phyloP scores from a whole-genome alignment of 495 filamentous ascomycete species.

The Cryomyces minteri region DNA sequence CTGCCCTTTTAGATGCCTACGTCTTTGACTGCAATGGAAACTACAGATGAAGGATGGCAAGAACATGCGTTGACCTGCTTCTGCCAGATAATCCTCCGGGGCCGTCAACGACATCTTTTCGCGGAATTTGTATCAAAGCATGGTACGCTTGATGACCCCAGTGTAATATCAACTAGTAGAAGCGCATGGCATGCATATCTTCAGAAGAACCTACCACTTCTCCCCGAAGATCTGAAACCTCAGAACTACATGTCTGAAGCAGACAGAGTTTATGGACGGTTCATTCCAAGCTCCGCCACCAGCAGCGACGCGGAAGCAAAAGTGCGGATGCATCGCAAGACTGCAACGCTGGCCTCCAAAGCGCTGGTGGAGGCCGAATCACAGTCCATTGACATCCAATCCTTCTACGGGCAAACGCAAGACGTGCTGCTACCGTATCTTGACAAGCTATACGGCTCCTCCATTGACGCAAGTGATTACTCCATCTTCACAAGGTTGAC shows the following conservation, averaged over 20 bases:
- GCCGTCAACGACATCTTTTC: constrained; percentile 59
- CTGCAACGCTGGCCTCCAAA: constrained; percentile 26
- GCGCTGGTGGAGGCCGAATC: constrained; percentile 9
- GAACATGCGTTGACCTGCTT: too few relatives aligned
- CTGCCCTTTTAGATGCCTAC: neutral
- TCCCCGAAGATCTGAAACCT: constrained; percentile 14
- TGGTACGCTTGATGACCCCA: constrained; percentile 25
- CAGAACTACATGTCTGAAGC: constrained; percentile 6
- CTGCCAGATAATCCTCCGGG: constrained; percentile 62
- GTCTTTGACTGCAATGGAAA: too few relatives aligned
- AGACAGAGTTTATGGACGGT: constrained; percentile 37
- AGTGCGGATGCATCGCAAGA: constrained; percentile 84
- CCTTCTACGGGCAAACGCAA: constrained; percentile 34
- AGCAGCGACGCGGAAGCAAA: constrained; percentile 60
- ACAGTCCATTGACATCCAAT: constrained; percentile 18
- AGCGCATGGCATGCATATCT: constrained; percentile 57
- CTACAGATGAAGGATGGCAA: too few relatives aligned
- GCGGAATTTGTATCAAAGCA: constrained; percentile 29
- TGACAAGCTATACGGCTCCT: constrained; percentile 55
- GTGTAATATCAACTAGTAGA: constrained; percentile 31
- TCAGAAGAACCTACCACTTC: constrained; percentile 52
- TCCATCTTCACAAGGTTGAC: constrained; percentile 66
- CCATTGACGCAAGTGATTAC: constrained; percentile 58
- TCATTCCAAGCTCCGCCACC: constrained; percentile 29
- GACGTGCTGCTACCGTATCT: constrained; percentile 76